These are phyloP conservation scores for Xylariaceae sp. DNA, from an alignment of 2,329 filamentous ascomycete species.

Conservation along the genomic window DNA sequence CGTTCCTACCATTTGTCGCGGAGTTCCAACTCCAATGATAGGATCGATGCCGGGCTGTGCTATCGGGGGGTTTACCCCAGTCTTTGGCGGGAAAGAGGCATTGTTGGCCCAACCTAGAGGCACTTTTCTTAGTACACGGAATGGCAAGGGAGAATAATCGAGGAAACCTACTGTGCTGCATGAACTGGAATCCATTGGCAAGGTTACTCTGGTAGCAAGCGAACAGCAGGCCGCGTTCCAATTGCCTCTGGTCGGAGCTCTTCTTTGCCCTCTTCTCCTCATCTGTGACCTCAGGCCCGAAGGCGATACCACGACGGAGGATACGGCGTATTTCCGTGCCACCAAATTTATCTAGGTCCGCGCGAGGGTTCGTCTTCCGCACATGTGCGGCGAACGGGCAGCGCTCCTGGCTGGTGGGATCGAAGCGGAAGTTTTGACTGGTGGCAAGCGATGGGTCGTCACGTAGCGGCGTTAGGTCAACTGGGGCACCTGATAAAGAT, in stretches of 20 bases:
- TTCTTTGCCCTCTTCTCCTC: conserved; percentile 39
- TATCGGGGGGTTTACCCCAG: background rate
- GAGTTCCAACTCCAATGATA: conserved; percentile 25
- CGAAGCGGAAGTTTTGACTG: conserved; percentile 47
- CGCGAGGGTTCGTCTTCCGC: conserved; percentile 53
- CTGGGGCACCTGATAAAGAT: conserved; percentile 40
- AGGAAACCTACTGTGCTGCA: conserved; percentile 42
- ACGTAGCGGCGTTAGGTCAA: conserved; percentile 39
- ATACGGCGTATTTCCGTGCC: conserved; percentile 42
- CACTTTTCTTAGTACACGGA: conserved; percentile 33
- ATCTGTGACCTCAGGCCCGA: conserved; percentile 45
- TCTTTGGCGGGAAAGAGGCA: conserved; percentile 24
- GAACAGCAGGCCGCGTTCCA: conserved; percentile 52
- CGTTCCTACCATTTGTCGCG: conserved; percentile 36
- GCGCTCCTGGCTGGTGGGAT: conserved; percentile 39
- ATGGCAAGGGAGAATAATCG: background rate
- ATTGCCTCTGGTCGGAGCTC: conserved; percentile 34
- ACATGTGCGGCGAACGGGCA: conserved; percentile 55
- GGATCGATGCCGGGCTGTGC: conserved; percentile 24
- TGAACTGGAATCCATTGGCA: conserved; percentile 47
- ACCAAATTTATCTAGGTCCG: conserved; percentile 40
- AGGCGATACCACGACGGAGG: conserved; percentile 52
- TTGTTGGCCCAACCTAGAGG: conserved; percentile 34
- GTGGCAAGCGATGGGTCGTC: conserved; percentile 42
- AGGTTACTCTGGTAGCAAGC: conserved; percentile 53